These are phyloP conservation scores for Lactifluus piperatus DNA, from an alignment of 768 basidiomycete species.

Conservation along the genomic window DNA sequence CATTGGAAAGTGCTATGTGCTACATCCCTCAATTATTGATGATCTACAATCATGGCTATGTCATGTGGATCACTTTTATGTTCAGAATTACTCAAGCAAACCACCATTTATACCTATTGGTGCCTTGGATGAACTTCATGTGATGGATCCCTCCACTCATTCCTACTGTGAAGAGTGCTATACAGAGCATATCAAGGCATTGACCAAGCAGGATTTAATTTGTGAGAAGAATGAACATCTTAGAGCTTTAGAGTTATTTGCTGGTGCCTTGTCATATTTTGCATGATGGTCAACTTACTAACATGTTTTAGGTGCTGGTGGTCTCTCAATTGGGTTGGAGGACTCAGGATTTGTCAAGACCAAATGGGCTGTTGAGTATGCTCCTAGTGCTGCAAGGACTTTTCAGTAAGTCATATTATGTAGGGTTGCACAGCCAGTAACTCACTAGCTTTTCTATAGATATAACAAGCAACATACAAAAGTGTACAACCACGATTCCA, in stretches of 20 bases:
- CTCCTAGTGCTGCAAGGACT: conserved; percentile 53
- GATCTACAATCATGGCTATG: conserved; percentile 38
- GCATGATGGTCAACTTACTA: not conserved
- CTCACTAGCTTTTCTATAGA: conserved; percentile 29
- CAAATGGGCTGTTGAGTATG: conserved; percentile 61
- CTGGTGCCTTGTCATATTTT: conserved; percentile 34
- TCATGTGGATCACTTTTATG: conserved; percentile 45
- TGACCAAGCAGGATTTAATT: conserved; percentile 28
- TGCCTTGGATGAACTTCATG: not conserved
- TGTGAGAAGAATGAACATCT: conserved; percentile 36
- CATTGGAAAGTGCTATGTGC: conserved; percentile 49
- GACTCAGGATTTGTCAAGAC: conserved; percentile 54
- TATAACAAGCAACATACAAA: conserved; percentile 49
- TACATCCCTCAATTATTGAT: conserved; percentile 27
- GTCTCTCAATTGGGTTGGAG: conserved; percentile 59
- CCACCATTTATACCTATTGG: not conserved
- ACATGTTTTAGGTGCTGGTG: conserved; percentile 56
- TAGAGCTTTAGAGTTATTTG: conserved; percentile 58
- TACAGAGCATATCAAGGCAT: conserved; percentile 25
- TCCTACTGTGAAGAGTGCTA: conserved; percentile 35
- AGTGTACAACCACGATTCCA: conserved; percentile 61
- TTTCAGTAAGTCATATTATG: conserved; percentile 39
- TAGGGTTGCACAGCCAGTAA: not conserved
- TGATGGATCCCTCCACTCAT: conserved; percentile 21
- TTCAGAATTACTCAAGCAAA: not conserved